Percentiles rank a stretch among this genome's conserved stretches.
These are phyloP conservation scores for Litsea cubeba DNA, from an alignment of 164 flowering plant genomes.

Conservation along the genomic window DNA sequence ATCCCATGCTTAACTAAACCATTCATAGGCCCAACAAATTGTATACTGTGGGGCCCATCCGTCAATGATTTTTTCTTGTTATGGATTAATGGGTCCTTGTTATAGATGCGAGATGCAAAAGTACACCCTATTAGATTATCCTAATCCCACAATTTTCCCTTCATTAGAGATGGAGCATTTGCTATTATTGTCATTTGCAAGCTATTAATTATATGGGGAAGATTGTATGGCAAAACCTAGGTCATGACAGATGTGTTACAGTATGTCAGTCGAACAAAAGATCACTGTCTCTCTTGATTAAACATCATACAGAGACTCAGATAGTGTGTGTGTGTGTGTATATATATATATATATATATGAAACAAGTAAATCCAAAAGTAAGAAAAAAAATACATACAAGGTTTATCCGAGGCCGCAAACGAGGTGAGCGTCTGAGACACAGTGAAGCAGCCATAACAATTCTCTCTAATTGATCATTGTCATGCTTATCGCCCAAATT, in stretches of 20 bases:
- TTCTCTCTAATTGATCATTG: slow-evolving; percentile 59
- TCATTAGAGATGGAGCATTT: background rate
- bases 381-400: slow-evolving; percentile 45
- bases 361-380: slow-evolving; percentile 21
- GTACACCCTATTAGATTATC: background rate
- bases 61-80: too few species aligned
- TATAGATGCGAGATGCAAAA: too few species aligned
- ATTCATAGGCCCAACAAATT: background rate
- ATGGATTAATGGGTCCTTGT: too few species aligned
- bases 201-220: background rate
- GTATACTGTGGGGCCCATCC: background rate
- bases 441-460: slow-evolving; percentile 78
- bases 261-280: too few species aligned
- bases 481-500: slow-evolving; percentile 47
- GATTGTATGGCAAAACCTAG: background rate
- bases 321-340: background rate
- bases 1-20: background rate
- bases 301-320: background rate
- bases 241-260: too few species aligned
- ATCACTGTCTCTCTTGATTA: background rate
- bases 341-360: too few species aligned
- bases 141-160: background rate
- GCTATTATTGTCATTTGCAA: too few species aligned
- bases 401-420: slow-evolving; percentile 71
- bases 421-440: slow-evolving; percentile 69